Evolutionary conservation across 2,329 filamentous ascomycete genomes (phyloP), one percentile per base, ranked within the genome.

Genomic region (Hypocreales sp.): DNA sequence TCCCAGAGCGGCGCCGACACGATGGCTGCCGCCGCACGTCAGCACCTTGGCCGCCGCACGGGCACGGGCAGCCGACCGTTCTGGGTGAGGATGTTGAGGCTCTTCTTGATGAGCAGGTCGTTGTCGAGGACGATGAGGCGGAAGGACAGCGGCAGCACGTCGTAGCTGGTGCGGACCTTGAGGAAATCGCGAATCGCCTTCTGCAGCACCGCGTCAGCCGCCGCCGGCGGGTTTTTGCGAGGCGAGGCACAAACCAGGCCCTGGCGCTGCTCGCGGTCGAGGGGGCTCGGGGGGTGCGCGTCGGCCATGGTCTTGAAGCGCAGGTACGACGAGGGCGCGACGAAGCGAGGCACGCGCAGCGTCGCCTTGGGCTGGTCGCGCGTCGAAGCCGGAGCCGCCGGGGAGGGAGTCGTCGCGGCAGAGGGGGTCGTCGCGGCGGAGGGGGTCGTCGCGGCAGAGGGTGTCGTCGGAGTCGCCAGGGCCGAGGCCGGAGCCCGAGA

Each of bases 1-100:
- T 98, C 86, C 90, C 90, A 98, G 38, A 98, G 62, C 27, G 90
- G 90, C 28, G 90, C 90, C 17, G 90, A 98, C 30, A 98, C 90
- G 49, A 98, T 98, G 46, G 82, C 87, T 95, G 15, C 20, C 5
- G 8, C 11, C 14, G 19, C n/a, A 12, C 20, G 17, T 35, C 20
- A 37, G 31, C 22, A 22, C n/a, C n/a, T n/a, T n/a, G n/a, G n/a
- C n/a, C n/a, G n/a, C n/a, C n/a, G n/a, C n/a, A n/a, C n/a, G n/a
- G n/a, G n/a, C n/a, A n/a, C n/a, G n/a, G n/a, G n/a, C n/a, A n/a
- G n/a, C n/a, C 40, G 54, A 92, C 87, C 83, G 64, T 95, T 95
- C 53, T 95, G 87, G 25, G 84, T 83, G 38, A 98, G 66, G 41
- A 95, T 95, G 46, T 82, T 84, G 45, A 98, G 61, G 53, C 84